phyloP scores from a whole-genome alignment of 495 filamentous ascomycete species.

The Lasiosphaeria hispida region DNA sequence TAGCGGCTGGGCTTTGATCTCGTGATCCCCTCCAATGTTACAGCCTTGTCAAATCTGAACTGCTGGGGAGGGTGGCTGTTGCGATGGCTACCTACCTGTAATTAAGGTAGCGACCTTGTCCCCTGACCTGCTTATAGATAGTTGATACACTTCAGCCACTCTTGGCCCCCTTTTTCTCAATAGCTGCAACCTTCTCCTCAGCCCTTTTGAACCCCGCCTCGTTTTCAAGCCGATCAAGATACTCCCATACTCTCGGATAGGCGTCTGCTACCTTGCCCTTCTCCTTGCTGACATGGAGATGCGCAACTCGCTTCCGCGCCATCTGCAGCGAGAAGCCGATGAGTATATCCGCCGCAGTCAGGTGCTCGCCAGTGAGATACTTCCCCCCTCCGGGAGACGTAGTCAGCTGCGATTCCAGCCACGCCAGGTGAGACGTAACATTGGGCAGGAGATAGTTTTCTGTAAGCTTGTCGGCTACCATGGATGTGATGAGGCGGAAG shows the following conservation, averaged over 20 bases:
- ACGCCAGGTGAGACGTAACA: conserved; percentile 61
- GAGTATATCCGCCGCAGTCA: conserved; percentile 80
- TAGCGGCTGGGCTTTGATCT: too few species aligned
- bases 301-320: conserved; percentile 57
- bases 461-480: conserved; percentile 62
- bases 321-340: conserved; percentile 71
- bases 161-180: too few species aligned
- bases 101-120: too few species aligned
- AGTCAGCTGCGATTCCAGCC: conserved; percentile 69
- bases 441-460: conserved; percentile 60
- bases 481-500: conserved; percentile 69
- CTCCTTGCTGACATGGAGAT: conserved; percentile 24
- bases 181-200: conserved; percentile 51
- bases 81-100: too few species aligned
- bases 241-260: conserved; percentile 55
- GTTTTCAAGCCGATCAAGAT: conserved; percentile 59
- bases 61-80: too few species aligned
- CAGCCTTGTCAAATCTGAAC: too few species aligned
- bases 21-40: too few species aligned
- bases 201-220: conserved; percentile 58
- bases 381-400: conserved; percentile 55
- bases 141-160: too few species aligned
- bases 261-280: conserved; percentile 17
- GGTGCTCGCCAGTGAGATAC: conserved; percentile 67
- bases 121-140: too few species aligned